Evolutionary conservation across 2,329 filamentous ascomycete genomes (phyloP), one percentile per base, ranked within the genome.

Genomic region (Aureobasidium sp.): DNA sequence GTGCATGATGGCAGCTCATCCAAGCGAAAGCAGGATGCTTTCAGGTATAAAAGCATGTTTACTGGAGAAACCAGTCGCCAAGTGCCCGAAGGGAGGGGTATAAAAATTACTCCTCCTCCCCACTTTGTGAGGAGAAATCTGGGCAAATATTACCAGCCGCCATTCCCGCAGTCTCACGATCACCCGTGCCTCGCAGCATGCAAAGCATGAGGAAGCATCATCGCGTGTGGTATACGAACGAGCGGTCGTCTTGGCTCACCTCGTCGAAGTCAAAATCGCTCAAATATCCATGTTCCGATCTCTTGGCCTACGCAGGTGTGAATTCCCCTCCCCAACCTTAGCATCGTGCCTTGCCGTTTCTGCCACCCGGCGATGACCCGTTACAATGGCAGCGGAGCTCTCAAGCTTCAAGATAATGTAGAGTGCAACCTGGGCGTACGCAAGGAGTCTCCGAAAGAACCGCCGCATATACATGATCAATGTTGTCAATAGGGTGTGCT

Each of bases 231-330:
- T 19, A 12, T 27, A 41, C 22, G 38, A 41, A 16, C 38, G 38
- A 24, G n/a, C 29, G 4, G 7, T 11, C 14, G 16, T 17, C 39
- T 42, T 42, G 39, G 39, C 39, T 42, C 39, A 6, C 4, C 14
- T 29, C 24, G 24, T 10, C 6, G 24, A 42, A 42, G 24, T 42
- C 39, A 42, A 42, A 42, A 42, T n/a, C 24, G 3, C 39, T 42
- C 2, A 11, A 10, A 17, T 11, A 12, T 42, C 24, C 39, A 27
- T 42, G 24, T 24, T 29, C 19, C 14, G n/a, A 14, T 5, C 17
- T 21, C 41, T 45, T 45, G 41, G 41, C 41, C 41, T 45, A 45
- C 41, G 41, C 39, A 42, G 39, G 39, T 42, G 39, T 11, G 17
- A 29, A 34, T 22, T 45, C 17, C 27, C 41, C 32, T 27, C 27